phyloP scores from a whole-genome alignment of 495 filamentous ascomycete species.

The Neurospora sp. region DNA sequence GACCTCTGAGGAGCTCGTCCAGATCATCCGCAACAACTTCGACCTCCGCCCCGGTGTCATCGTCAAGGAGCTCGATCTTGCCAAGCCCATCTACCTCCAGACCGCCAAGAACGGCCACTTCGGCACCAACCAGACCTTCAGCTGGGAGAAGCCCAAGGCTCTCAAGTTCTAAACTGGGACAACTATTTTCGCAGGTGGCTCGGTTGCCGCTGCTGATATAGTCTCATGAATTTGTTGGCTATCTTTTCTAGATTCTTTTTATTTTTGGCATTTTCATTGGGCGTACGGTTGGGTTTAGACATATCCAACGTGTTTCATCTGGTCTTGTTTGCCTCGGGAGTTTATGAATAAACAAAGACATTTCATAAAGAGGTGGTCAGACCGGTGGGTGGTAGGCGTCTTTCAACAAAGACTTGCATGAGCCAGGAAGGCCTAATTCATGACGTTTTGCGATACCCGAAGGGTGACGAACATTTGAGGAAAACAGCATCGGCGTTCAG shows the following conservation, averaged over 20 bases:
- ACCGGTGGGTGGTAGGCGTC: slow-evolving; percentile 18
- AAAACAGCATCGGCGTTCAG: slow-evolving; percentile 28
- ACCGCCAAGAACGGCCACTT: slow-evolving; percentile 99
- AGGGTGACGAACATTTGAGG: slow-evolving; percentile 23
- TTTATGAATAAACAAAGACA: slow-evolving; percentile 17
- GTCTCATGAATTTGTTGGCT: slow-evolving; percentile 18
- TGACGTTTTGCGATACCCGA: slow-evolving; percentile 26
- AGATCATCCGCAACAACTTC: slow-evolving; percentile 92
- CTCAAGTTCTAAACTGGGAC: slow-evolving; percentile 65
- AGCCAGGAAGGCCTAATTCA: slow-evolving; percentile 22
- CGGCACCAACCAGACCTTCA: slow-evolving; percentile 88
- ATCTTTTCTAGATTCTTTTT: slow-evolving; percentile 6
- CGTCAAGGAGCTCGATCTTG: slow-evolving; percentile 90
- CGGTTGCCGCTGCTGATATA: slow-evolving; percentile 25
- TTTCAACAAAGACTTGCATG: slow-evolving; percentile 36
- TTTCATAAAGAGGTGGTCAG: slow-evolving; percentile 12
- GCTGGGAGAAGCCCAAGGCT: slow-evolving; percentile 95
- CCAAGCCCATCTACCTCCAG: slow-evolving; percentile 93
- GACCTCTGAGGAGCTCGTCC: slow-evolving; percentile 70
- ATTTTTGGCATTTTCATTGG: slow-evolving; percentile 14
- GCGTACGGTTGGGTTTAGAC: slow-evolving; percentile 31
- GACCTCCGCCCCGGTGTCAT: slow-evolving; percentile 96
- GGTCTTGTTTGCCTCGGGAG: slow-evolving; percentile 17
- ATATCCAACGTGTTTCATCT: slow-evolving; percentile 18
- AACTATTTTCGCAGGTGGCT: slow-evolving; percentile 22